Conservation (phyloP, 805 yeast species). For the Ogataea trehalophila region DNA sequence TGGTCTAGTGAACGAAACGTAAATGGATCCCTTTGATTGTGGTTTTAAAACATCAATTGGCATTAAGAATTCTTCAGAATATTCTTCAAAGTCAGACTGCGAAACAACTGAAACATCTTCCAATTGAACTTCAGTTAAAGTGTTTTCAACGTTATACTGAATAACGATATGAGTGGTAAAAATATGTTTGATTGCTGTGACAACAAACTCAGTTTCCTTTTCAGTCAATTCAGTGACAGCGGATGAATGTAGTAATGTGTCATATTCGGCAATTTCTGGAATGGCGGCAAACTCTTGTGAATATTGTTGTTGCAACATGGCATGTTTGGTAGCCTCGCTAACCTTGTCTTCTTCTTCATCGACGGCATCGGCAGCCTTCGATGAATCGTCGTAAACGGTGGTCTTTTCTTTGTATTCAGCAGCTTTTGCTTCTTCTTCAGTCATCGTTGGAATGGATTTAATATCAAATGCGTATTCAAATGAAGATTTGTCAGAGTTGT, state of each 20-base stretch:
- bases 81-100: conserved; percentile 54
- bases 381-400: conserved; percentile 23
- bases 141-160: conserved; percentile 82
- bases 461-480: conserved; percentile 66
- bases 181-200: conserved; percentile 76
- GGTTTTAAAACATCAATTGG: conserved; percentile 73
- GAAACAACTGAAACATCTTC: conserved; percentile 72
- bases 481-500: conserved; percentile 38
- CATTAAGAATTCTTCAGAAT: conserved; percentile 65
- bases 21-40: conserved; percentile 65
- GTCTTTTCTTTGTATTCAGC: conserved; percentile 54
- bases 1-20: conserved; percentile 69
- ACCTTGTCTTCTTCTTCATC: conserved; percentile 26
- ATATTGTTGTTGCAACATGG: conserved; percentile 55
- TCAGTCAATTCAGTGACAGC: conserved; percentile 70
- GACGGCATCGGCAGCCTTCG: conserved; percentile 15
- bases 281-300: conserved; percentile 64
- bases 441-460: conserved; percentile 55
- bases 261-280: conserved; percentile 70
- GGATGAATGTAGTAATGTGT: conserved; percentile 71
- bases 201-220: conserved; percentile 88
- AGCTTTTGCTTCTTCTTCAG: conserved; percentile 66
- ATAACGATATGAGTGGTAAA: conserved; percentile 69
- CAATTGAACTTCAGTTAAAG: conserved; percentile 70
- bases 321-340: conserved; percentile 25